phyloP scores from a whole-genome alignment of 2,329 filamentous ascomycete species.

The Mycosphaerella arachidis region DNA sequence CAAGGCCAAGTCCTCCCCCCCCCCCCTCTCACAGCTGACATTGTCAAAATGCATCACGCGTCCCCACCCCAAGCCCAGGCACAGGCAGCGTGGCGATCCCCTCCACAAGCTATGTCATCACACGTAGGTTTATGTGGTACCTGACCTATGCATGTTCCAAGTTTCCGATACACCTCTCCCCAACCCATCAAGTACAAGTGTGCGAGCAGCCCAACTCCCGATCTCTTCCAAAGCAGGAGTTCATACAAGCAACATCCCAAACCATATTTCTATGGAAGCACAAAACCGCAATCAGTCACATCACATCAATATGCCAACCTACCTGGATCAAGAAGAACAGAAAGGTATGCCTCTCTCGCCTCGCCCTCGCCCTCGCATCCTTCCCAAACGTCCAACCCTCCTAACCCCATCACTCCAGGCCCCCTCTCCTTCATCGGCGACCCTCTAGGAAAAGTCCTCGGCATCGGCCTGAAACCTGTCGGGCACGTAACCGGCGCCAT shows the following conservation, averaged over 20 bases:
- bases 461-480: conserved; percentile 29
- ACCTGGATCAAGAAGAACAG: background rate
- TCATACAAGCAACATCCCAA: background rate
- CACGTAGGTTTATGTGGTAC: background rate
- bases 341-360: background rate
- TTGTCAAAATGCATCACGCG: background rate
- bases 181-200: background rate
- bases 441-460: conserved; percentile 32
- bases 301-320: background rate
- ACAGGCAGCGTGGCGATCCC: background rate
- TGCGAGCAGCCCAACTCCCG: background rate
- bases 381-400: background rate
- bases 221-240: background rate
- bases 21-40: too few species aligned
- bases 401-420: conserved; percentile 16
- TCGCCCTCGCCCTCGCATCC: background rate
- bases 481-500: conserved; percentile 29
- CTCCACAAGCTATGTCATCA: conserved; percentile 3
- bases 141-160: background rate
- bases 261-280: background rate
- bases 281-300: background rate
- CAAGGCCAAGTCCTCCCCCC: background rate
- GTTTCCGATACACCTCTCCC: background rate
- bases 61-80: background rate
- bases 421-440: conserved; percentile 32